These are phyloP conservation scores for Pichia sporocuriosa DNA, from an alignment of 805 yeast genomes.

Conservation along the genomic window DNA sequence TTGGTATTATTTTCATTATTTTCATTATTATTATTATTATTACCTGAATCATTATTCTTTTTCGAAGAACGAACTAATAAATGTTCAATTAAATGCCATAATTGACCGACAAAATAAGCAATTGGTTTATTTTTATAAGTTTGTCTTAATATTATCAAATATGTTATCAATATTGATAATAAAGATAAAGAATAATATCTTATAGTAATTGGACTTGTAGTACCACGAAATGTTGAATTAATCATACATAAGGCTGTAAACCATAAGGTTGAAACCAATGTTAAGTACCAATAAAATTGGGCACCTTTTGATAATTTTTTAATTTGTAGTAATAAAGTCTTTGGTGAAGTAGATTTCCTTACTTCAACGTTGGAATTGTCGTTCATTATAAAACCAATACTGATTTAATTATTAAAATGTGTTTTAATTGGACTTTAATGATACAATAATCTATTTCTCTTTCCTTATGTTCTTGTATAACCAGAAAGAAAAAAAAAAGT, in stretches of 20 bases:
- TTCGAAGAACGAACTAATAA: not conserved
- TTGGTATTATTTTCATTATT: not conserved
- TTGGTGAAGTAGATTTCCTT: not conserved
- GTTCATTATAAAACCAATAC: too few relatives aligned
- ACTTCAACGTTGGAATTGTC: too few relatives aligned
- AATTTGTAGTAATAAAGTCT: conserved; percentile 8
- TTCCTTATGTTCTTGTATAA: too few relatives aligned
- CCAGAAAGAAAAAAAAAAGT: too few relatives aligned
- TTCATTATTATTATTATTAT: not conserved
- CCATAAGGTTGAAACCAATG: conserved; percentile 46
- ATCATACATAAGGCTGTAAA: conserved; percentile 36
- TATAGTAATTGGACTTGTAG: conserved; percentile 24
- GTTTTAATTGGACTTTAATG: too few relatives aligned
- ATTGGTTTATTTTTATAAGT: conserved; percentile 39
- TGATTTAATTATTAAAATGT: too few relatives aligned
- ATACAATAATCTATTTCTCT: too few relatives aligned
- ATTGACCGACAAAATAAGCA: conserved; percentile 24
- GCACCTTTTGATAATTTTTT: conserved; percentile 33
- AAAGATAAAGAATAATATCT: conserved; percentile 38
- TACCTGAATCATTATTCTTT: not conserved
- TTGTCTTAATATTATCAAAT: conserved; percentile 56
- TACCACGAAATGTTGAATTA: conserved; percentile 36
- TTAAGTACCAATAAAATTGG: conserved; percentile 66
- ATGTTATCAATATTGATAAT: conserved; percentile 50
- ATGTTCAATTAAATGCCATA: conserved; percentile 7